Evolutionary conservation across 139 green algal genomes (phyloP).

Genomic region (Chlorella sp.): DNA sequence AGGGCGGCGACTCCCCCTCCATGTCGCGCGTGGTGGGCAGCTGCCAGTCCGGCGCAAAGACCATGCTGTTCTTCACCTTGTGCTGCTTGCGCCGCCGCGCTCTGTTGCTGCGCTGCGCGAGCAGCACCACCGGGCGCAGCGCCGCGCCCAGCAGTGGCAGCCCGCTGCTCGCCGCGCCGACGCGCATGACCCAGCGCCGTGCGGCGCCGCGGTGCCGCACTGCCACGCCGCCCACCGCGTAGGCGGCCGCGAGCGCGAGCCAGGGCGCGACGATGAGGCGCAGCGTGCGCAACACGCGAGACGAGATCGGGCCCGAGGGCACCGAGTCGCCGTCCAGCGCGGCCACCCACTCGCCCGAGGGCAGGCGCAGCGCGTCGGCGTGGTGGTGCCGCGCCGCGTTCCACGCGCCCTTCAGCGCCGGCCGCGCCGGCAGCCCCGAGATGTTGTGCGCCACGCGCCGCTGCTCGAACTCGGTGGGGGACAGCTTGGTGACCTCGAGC

Average conservation of each 20-base stretch:
- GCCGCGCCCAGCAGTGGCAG: no score
- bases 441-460: conserved; percentile 20
- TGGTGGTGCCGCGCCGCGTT: conserved; percentile 42
- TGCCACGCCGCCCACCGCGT: background rate
- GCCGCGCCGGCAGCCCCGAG: conserved; percentile 1
- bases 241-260: background rate
- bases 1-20: no score
- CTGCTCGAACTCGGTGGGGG: conserved; percentile 40
- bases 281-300: background rate
- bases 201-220: background rate
- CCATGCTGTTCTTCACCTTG: no score
- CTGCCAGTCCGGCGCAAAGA: no score
- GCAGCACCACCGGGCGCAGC: no score
- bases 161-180: no score
- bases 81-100: no score
- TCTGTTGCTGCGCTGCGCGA: no score
- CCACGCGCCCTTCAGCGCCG: conserved; percentile 1
- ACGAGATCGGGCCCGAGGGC: conserved; percentile 2
- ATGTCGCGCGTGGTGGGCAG: no score
- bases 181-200: background rate
- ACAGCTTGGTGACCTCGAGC: conserved; percentile 11
- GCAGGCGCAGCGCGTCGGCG: conserved; percentile 39
- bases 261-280: background rate
- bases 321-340: conserved; percentile 49
- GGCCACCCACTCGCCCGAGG: conserved; percentile 42